Conservation (phyloP, 805 yeast species). For the Candida multigemmis region DNA sequence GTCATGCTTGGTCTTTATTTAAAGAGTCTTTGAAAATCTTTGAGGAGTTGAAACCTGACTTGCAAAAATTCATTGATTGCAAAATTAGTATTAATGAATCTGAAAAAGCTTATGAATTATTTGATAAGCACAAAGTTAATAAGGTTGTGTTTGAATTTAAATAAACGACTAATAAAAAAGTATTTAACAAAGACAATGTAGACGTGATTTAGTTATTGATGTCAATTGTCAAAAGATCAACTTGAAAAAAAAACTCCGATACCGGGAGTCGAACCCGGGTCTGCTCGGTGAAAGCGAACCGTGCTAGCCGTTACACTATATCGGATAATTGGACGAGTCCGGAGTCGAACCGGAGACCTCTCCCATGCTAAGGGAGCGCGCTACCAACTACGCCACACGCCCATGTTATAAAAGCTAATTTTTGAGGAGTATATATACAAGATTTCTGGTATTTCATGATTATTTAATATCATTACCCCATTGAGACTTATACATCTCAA, state of each 20-base stretch:
- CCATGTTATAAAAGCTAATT: too few relatives aligned
- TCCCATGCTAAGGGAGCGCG: slow-evolving; percentile 31
- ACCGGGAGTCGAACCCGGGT: slow-evolving; percentile 85
- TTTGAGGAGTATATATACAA: too few relatives aligned
- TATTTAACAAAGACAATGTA: too few relatives aligned
- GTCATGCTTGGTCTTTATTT: slow-evolving; percentile 52
- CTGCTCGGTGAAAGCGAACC: slow-evolving; percentile 47
- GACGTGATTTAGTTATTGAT: too few relatives aligned
- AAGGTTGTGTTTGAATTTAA: slow-evolving; percentile 41
- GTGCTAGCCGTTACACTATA: slow-evolving; percentile 48
- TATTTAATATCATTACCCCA: too few relatives aligned
- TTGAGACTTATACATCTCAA: too few relatives aligned
- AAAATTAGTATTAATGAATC: slow-evolving; percentile 36
- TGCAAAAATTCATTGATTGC: slow-evolving; percentile 45
- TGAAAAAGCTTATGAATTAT: slow-evolving; percentile 37
- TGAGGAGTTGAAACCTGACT: slow-evolving; percentile 32
- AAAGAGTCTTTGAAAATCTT: slow-evolving; percentile 43
- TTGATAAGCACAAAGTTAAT: slow-evolving; percentile 45
- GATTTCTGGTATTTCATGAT: too few relatives aligned
- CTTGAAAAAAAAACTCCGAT: slow-evolving; percentile 45
- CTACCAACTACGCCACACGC: slow-evolving; percentile 30
- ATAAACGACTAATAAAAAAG: too few relatives aligned
- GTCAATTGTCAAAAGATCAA: too few relatives aligned
- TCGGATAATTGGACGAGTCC: too few relatives aligned
- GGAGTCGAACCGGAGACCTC: slow-evolving; percentile 25